These are phyloP conservation scores for Akebia trifoliata DNA, from an alignment of 164 flowering plant species.

Conservation along the genomic window DNA sequence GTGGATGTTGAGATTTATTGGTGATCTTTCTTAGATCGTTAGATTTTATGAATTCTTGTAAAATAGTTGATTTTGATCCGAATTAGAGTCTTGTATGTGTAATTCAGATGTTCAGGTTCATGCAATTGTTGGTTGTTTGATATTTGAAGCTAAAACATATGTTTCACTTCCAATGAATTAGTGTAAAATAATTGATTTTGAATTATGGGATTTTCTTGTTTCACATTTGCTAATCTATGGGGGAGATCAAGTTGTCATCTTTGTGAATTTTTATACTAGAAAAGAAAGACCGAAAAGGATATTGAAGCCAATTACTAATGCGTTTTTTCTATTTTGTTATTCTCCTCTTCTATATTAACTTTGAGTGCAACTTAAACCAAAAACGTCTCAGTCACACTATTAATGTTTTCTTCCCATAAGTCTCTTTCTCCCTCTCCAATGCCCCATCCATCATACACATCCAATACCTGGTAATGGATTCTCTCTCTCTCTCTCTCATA, in stretches of 20 bases:
- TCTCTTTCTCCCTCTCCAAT: too few relatives aligned
- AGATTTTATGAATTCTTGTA: not conserved
- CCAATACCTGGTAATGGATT: too few relatives aligned
- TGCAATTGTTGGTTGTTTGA: not conserved
- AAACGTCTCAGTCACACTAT: too few relatives aligned
- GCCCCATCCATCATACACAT: too few relatives aligned
- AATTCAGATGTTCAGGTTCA: not conserved
- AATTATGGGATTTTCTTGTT: not conserved
- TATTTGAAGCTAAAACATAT: conserved; percentile 1
- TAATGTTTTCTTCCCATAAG: too few relatives aligned
- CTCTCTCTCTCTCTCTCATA: too few relatives aligned
- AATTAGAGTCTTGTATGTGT: not conserved
- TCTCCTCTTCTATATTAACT: too few relatives aligned
- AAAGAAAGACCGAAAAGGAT: not conserved
- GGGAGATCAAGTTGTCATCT: not conserved
- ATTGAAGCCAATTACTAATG: not conserved
- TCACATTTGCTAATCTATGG: not conserved
- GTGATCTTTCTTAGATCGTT: not conserved
- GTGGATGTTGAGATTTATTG: not conserved
- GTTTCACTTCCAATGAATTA: not conserved
- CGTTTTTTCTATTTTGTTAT: too few relatives aligned
- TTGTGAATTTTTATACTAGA: not conserved
- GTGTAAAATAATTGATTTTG: not conserved
- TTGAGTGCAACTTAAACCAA: too few relatives aligned
- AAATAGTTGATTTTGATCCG: not conserved